phyloP scores from a whole-genome alignment of 2,329 filamentous ascomycete genomes.

The Botrytis byssoidea region DNA sequence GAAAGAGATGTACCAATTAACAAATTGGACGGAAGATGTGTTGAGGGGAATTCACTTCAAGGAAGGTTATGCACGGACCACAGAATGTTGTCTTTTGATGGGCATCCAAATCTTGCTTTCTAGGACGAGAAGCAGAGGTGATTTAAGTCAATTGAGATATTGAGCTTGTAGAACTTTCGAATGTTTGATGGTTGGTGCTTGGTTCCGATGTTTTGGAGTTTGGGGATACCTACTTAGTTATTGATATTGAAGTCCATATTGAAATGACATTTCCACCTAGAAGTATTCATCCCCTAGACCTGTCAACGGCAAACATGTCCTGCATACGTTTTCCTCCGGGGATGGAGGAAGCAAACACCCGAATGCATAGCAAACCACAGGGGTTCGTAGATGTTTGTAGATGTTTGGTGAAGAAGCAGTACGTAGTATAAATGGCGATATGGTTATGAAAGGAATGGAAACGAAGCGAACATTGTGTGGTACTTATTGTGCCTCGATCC shows the following conservation, averaged over 20 bases:
- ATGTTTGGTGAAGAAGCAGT: neutral
- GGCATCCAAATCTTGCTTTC: neutral
- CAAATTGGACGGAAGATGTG: neutral
- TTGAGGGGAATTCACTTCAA: constrained; percentile 8
- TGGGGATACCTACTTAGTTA: too few relatives aligned
- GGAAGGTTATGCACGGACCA: constrained; percentile 4
- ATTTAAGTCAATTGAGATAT: neutral
- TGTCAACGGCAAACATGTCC: neutral
- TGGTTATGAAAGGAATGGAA: neutral
- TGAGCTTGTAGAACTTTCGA: neutral
- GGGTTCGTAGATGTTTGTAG: neutral
- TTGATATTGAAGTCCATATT: neutral
- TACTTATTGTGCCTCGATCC: neutral
- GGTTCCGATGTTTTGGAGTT: neutral
- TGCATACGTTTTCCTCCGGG: neutral
- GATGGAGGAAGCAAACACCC: neutral
- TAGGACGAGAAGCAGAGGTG: neutral
- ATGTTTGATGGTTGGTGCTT: neutral
- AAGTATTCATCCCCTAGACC: neutral
- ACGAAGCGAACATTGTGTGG: neutral
- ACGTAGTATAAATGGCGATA: neutral
- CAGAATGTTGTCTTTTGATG: neutral
- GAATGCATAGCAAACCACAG: neutral
- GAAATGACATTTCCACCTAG: neutral
- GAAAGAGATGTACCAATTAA: neutral